Base-by-base conservation (phyloP, 345 rosid species). In the Mallotus nudiflorus region DNA sequence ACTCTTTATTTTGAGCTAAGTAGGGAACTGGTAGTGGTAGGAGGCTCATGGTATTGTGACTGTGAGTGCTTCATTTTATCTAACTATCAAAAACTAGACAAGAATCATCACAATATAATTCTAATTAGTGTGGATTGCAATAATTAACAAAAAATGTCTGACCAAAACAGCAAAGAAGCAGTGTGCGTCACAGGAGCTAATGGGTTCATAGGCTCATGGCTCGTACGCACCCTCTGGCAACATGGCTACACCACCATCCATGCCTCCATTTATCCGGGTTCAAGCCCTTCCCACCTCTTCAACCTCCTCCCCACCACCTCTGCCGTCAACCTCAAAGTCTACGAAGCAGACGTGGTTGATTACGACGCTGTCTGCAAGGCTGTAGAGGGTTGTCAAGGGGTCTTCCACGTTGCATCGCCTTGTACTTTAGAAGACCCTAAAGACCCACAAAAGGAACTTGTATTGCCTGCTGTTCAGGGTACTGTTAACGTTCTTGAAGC, bases 361-460 rank as follows among this genome's bases (percentile, higher is more conserved):
- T 28, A 61, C 62, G 71, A 42, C 45, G 93, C 97, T 29, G 39
- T 92, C 22, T 51, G 68, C 35, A 78, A 69, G 69, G 92, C 96
- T 2, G 80, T 92, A 10, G 79, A 84, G 27, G 92, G 96, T 35
- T 92, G 92, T 80, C n/a, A 44, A 4, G 96, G 96, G 22, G 88
- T 90, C 2, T 92, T 92, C 88, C 96, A 90, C 75, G 91, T 92
- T 78, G 96, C 98, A 0, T 92, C 98, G 12, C 96, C 95, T 40
- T 90, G 96, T 48, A 80, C 80, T n/a, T 83, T 92, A 55, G 92
- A 88, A 67, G 87, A 80, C 51, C 89, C 91, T n/a, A 33, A 62
- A 8, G 76, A 92, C 76, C 92, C 96, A 0, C 78, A 88, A 60
- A 79, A 35, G 65, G 96, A 90, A 19, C 85, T 93, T 39, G 44